phyloP scores from a whole-genome alignment of 1,139 yeast species.

The Spathaspora sp. region DNA sequence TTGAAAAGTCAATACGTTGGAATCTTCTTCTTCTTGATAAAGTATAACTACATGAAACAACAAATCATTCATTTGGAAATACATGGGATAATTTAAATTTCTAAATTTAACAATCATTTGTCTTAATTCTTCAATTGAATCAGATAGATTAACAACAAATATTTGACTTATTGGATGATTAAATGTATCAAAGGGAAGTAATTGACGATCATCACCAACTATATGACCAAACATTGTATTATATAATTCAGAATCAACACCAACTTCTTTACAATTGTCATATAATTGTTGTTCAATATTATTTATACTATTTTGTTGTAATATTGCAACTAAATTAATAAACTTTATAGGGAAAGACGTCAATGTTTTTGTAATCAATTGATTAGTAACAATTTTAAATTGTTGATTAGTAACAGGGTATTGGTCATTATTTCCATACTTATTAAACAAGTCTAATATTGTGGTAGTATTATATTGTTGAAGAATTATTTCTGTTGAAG shows the following conservation, averaged over 20 bases:
- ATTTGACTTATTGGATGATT: conserved; percentile 86
- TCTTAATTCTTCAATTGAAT: conserved; percentile 49
- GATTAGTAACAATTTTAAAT: conserved; percentile 41
- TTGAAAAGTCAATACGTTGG: conserved; percentile 34
- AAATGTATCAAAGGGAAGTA: conserved; percentile 84
- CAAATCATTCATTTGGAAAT: conserved; percentile 58
- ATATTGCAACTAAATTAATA: conserved; percentile 17
- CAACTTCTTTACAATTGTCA: neutral
- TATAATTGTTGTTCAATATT: conserved; percentile 5
- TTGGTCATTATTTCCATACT: conserved; percentile 50
- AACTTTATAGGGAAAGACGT: conserved; percentile 47
- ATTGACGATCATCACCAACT: conserved; percentile 57
- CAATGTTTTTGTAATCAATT: conserved; percentile 42
- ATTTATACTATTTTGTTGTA: conserved; percentile 8
- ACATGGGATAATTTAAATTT: conserved; percentile 51
- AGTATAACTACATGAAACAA: conserved; percentile 48
- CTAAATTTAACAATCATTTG: conserved; percentile 43
- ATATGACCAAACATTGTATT: neutral
- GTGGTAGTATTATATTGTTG: neutral
- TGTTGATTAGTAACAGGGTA: conserved; percentile 36
- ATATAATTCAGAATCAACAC: neutral
- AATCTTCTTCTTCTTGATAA: conserved; percentile 25
- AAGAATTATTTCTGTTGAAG: neutral
- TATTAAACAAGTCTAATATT: conserved; percentile 21
- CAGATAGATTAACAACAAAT: conserved; percentile 52